Percentiles rank a stretch among this genome's conserved stretches.
Conservation (phyloP, 2,329 filamentous ascomycete species). For the Sordariomycetes sp. region DNA sequence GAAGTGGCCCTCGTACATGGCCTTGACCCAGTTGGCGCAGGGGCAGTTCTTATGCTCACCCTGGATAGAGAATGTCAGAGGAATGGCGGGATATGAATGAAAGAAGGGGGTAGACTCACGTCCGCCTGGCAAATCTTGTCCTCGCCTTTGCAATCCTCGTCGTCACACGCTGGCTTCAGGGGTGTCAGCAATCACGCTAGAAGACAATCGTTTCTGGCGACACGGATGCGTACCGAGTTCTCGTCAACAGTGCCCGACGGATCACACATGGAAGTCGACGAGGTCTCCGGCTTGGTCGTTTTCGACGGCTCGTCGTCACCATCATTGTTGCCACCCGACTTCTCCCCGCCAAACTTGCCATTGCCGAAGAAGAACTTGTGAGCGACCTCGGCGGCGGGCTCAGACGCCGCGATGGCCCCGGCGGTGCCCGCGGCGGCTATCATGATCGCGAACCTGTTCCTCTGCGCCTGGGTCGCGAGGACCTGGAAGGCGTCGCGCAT, state of each 20-base stretch:
- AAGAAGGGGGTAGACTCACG: neutral
- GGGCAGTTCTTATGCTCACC: neutral
- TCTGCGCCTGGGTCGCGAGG: neutral
- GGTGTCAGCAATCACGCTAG: neutral
- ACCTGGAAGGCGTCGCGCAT: neutral
- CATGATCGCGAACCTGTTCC: neutral
- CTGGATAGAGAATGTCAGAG: neutral
- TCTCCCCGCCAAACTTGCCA: neutral
- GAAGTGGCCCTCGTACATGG: neutral
- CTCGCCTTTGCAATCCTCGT: slow-evolving; percentile 6
- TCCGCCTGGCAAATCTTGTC: slow-evolving; percentile 5
- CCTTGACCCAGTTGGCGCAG: neutral
- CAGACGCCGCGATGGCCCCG: neutral
- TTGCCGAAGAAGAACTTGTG: neutral
- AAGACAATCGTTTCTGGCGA: neutral
- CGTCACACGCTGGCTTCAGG: slow-evolving; percentile 6
- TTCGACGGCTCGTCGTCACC: neutral
- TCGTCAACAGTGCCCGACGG: neutral
- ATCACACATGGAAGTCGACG: neutral
- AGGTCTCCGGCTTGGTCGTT: no score
- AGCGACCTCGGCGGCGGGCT: neutral
- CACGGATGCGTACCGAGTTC: neutral
- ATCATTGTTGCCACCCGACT: neutral
- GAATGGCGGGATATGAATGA: neutral
- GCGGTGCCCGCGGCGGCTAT: neutral